These are phyloP conservation scores for Thyridium curvatum DNA, from an alignment of 2,329 filamentous ascomycete species.

Conservation along the genomic window DNA sequence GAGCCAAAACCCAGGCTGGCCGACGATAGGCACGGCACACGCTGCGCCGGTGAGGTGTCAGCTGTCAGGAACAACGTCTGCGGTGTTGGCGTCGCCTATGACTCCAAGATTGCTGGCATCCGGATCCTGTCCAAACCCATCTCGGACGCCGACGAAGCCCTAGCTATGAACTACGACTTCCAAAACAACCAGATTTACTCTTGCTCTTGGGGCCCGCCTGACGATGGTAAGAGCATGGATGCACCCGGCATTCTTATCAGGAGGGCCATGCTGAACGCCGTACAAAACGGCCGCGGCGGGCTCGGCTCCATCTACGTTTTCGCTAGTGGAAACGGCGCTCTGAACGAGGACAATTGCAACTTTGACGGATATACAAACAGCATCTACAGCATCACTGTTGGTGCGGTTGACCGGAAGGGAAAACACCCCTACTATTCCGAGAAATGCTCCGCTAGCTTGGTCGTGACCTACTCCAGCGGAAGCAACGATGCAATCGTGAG, in stretches of 20 bases:
- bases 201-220: slow-evolving; percentile 95
- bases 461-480: slow-evolving; percentile 95
- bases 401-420: slow-evolving; percentile 81
- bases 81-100: slow-evolving; percentile 91
- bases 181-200: slow-evolving; percentile 96
- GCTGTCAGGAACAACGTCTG: slow-evolving; percentile 91
- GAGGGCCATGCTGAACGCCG: slow-evolving; percentile 83
- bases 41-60: slow-evolving; percentile 90
- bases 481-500: slow-evolving; percentile 73
- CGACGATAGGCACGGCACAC: slow-evolving; percentile 86
- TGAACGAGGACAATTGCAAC: slow-evolving; percentile 90
- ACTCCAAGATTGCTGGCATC: slow-evolving; percentile 83
- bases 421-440: slow-evolving; percentile 95
- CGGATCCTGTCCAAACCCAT: slow-evolving; percentile 90
- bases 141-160: slow-evolving; percentile 84
- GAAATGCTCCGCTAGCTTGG: slow-evolving; percentile 88
- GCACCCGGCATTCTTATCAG: slow-evolving; percentile 83
- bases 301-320: slow-evolving; percentile 94
- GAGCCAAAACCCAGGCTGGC: slow-evolving; percentile 76
- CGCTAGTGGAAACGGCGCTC: slow-evolving; percentile 89
- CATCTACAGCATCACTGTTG: slow-evolving; percentile 97
- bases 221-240: slow-evolving; percentile 92
- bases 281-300: slow-evolving; percentile 79
- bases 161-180: slow-evolving; percentile 86
- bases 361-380: slow-evolving; percentile 99